These are phyloP conservation scores for Dryas octopetala DNA, from an alignment of 306 rosid species.

Conservation along the genomic window DNA sequence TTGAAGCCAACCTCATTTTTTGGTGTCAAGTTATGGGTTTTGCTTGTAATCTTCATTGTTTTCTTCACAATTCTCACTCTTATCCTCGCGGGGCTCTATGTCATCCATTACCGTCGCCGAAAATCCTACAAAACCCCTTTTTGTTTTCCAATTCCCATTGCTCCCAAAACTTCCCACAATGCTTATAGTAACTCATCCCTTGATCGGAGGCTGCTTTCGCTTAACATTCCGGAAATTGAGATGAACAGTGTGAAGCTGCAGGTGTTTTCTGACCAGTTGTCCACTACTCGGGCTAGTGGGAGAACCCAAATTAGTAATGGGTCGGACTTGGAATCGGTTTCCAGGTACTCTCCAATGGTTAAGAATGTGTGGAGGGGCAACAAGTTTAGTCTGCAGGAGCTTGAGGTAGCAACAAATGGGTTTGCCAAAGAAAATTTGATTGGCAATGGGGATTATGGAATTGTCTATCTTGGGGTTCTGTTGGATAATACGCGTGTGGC, in stretches of 20 bases:
- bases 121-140: conserved; percentile 25
- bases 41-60: conserved; percentile 20
- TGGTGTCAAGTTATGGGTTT: conserved; percentile 47
- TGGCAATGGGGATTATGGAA: conserved; percentile 42
- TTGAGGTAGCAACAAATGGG: conserved; percentile 49
- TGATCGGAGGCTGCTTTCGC: conserved; percentile 40
- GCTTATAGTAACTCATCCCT: conserved; percentile 31
- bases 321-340: conserved; percentile 26
- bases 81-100: conserved; percentile 21
- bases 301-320: conserved; percentile 3
- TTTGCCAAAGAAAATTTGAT: conserved; percentile 43
- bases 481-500: conserved; percentile 39
- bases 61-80: conserved; percentile 11
- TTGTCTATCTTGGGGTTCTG: conserved; percentile 54
- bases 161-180: conserved; percentile 13
- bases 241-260: conserved; percentile 24
- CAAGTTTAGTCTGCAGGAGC: conserved; percentile 38
- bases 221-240: conserved; percentile 25
- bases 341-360: conserved; percentile 1
- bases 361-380: conserved; percentile 33
- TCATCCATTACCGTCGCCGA: conserved; percentile 12
- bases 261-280: conserved; percentile 14
- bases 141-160: conserved; percentile 26
- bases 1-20: conserved; percentile 33
- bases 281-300: background rate